A percentile compares a stretch with the other conserved stretches of the same genome.
phyloP scores from a whole-genome alignment of 2,329 filamentous ascomycete species.

The Phaeosphaeriaceae sp. region DNA sequence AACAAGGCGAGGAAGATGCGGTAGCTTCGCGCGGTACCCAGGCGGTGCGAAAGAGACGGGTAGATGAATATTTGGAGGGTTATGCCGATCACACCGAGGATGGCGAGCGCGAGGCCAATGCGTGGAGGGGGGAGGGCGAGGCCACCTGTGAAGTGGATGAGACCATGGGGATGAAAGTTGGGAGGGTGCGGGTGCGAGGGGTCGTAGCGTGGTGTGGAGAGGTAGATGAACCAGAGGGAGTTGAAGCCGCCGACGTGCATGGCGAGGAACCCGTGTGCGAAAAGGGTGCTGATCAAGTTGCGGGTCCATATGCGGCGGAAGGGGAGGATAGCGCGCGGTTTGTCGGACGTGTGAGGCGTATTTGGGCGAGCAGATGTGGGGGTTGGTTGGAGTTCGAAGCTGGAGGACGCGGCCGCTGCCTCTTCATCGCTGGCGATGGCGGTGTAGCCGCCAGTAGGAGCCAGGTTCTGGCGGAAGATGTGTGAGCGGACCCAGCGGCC shows the following conservation, averaged over 20 bases:
- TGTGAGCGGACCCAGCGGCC: conserved; percentile 47
- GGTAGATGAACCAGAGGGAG: conserved; percentile 58
- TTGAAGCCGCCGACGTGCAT: conserved; percentile 59
- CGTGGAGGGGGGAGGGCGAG: conserved; percentile 55
- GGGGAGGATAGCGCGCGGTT: conserved; percentile 47
- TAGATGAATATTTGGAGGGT: conserved; percentile 56
- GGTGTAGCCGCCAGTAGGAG: conserved; percentile 36
- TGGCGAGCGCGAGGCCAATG: conserved; percentile 57
- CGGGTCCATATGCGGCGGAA: conserved; percentile 56
- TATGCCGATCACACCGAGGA: conserved; percentile 57
- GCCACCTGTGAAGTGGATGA: conserved; percentile 57
- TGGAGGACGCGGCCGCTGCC: conserved; percentile 17
- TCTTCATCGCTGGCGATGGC: conserved; percentile 38
- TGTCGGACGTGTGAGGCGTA: conserved; percentile 13
- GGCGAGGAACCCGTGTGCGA: conserved; percentile 54
- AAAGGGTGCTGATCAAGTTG: conserved; percentile 53
- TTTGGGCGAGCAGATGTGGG: conserved; percentile 26
- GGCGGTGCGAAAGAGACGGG: conserved; percentile 49
- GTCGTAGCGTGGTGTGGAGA: conserved; percentile 55
- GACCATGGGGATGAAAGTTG: conserved; percentile 44
- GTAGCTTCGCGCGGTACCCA: conserved; percentile 53
- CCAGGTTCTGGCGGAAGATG: conserved; percentile 37
- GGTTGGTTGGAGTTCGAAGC: conserved; percentile 39
- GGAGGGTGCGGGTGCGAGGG: conserved; percentile 42
- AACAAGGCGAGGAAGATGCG: conserved; percentile 53